Base-by-base conservation (phyloP, 192 early-diverging fungal genomes). In the Backusella liffmaniae region DNA sequence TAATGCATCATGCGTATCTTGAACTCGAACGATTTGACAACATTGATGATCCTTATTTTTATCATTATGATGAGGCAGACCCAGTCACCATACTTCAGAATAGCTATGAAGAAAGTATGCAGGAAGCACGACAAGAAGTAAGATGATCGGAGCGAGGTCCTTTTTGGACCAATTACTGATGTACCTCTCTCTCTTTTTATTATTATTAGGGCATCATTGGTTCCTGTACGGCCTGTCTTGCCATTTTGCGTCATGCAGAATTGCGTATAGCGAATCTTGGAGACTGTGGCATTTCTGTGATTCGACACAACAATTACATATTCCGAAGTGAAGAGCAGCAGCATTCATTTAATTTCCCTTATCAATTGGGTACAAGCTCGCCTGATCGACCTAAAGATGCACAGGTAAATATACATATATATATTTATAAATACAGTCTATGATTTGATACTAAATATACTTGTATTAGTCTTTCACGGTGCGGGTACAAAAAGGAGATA, bases 331-430 rank as follows among this genome's bases (percentile, higher is more conserved):
- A 98, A 86, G 97, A 98, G 81, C 98, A 98, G 76, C 97, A 98
- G 80, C 96, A 99, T 84, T 97, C 94, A 26, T 99, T 99, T 85
- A 99, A 99, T 84, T 98, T 94, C 76, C 98, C 98, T 3, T 98
- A 90, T 80, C 98, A 99, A 81, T 88, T 99, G 39, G 96, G 98
- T 44, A 97, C 94, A 3, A 73, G 72, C 5, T 81, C 35, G 15
- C 69, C 23, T 21, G 80, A 81, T 71, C 66, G 62, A 56, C 80
- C 80, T 0, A 74, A 66, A 23, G 80, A 81, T 66, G 80, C 80
- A 18, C 76, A 81, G 62, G 80, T 81, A 71, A 73, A 44, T 37
- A 32, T n/a, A 32, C 1, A 32, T 3, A 32, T 32, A 32, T 9
- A 39, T 39, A 39, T 1, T 39, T 39, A 12, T 39, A 39, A 0